Conservation (phyloP, 2,329 filamentous ascomycete species). For the Ceratocystis albifundus region DNA sequence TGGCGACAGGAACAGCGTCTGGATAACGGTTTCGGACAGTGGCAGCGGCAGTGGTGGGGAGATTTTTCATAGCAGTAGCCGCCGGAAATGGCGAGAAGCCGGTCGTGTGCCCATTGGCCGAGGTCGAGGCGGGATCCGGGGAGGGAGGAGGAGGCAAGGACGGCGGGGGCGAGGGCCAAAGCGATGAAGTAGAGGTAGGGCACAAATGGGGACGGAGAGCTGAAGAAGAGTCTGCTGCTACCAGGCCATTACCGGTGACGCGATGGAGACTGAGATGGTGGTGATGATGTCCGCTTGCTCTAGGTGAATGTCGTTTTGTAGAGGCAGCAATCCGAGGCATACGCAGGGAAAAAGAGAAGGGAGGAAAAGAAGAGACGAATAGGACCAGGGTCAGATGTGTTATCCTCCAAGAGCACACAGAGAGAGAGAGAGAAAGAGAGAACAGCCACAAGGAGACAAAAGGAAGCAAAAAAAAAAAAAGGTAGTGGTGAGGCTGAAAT, state of each 20-base stretch:
- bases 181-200: constrained; percentile 7
- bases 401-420: background rate
- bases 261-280: constrained; percentile 44
- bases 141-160: background rate
- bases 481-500: constrained; percentile 8
- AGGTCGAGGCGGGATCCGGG: constrained; percentile 2
- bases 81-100: constrained; percentile 21
- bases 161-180: background rate
- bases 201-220: constrained; percentile 30
- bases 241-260: constrained; percentile 69
- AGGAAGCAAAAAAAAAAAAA: constrained; percentile 9
- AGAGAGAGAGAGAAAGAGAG: background rate
- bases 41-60: constrained; percentile 28
- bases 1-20: background rate
- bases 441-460: background rate
- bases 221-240: constrained; percentile 37
- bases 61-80: constrained; percentile 28
- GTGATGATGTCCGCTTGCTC: constrained; percentile 32
- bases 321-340: constrained; percentile 51
- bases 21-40: background rate
- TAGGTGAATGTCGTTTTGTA: constrained; percentile 48
- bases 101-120: constrained; percentile 23
- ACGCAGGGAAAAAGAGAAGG: constrained; percentile 30
- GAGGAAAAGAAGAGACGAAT: background rate
- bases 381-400: background rate